Evolutionary conservation across 1,139 yeast genomes (phyloP).

Genomic region (Saccharomyces uvarum): DNA sequence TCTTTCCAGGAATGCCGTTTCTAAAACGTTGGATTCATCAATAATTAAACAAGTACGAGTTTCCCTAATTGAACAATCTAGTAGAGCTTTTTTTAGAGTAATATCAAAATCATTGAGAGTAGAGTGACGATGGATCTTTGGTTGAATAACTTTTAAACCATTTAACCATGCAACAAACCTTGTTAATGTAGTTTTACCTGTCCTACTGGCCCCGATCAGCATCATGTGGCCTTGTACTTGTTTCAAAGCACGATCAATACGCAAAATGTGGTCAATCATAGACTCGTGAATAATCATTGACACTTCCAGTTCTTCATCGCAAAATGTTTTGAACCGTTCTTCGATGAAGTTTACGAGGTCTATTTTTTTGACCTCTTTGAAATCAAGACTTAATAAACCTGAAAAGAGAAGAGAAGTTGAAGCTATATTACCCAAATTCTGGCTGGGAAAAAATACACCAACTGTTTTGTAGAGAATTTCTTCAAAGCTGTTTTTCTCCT

Average conservation of each 20-base stretch:
- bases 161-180: slow-evolving; percentile 90
- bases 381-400: slow-evolving; percentile 64
- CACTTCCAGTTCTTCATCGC: slow-evolving; percentile 67
- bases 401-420: slow-evolving; percentile 53
- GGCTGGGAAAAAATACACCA: slow-evolving; percentile 40
- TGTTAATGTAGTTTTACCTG: slow-evolving; percentile 73
- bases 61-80: slow-evolving; percentile 45
- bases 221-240: slow-evolving; percentile 90
- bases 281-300: slow-evolving; percentile 62
- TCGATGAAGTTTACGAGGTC: slow-evolving; percentile 49
- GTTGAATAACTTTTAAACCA: slow-evolving; percentile 57
- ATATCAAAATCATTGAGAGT: slow-evolving; percentile 59
- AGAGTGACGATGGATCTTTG: slow-evolving; percentile 51
- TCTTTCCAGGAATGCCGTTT: slow-evolving; percentile 75
- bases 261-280: slow-evolving; percentile 62
- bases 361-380: slow-evolving; percentile 46
- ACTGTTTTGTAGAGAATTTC: slow-evolving; percentile 38
- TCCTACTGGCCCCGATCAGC: slow-evolving; percentile 75
- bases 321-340: slow-evolving; percentile 62
- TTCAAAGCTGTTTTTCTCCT: slow-evolving; percentile 50
- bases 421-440: slow-evolving; percentile 35
- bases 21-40: slow-evolving; percentile 73
- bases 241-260: slow-evolving; percentile 75
- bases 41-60: slow-evolving; percentile 65
- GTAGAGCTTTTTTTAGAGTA: slow-evolving; percentile 49